Evolutionary conservation across 2,329 filamentous ascomycete genomes (phyloP), one percentile per base, ranked within the genome.

Genomic region (Elsinoe fawcettii): DNA sequence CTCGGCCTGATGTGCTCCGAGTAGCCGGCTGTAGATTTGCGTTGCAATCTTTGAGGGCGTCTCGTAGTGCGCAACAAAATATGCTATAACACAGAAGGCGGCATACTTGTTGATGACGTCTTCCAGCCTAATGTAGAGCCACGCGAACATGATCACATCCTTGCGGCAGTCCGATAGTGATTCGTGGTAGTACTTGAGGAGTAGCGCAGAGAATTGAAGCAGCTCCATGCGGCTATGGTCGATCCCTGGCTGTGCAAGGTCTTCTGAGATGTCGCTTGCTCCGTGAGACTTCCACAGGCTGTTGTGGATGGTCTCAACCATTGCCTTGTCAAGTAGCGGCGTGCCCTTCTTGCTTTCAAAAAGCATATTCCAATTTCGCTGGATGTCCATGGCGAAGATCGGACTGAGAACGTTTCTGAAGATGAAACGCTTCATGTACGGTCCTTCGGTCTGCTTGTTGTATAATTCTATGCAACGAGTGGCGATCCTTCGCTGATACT

Each of bases 71-170:
- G 90, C 89, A 65, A 99, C 96, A 74, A 99, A 99, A 72, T 96
- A 99, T 2, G 89, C 90, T 60, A 99, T 95, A 5, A 99, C 84
- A 4, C 96, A 92, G 66, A 99, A 99, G 2, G 93, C 91, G 0
- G 92, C 93, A 70, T 97, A 93, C 71, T 99, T 99, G 77, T 97
- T 99, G 75, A 99, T 96, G 58, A 96, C 88, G 70, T 99, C 93
- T 67, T 99, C 95, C n/a, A 99, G 81, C 22, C 89, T 84, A 66
- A 99, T 99, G 68, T 96, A 97, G 16, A 91, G 96, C 93, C 93
- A 99, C 2, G 90, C 91, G 71, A 97, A 99, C 73, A 96, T 97
- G 67, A 99, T 99, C 61, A 99, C 92, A 62, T 99, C 93, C 72
- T 99, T 99, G 36, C 95, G 85, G 2, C 89, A 86, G 66, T 97